Evolutionary conservation across 192 early-diverging fungal species (phyloP), one percentile per base, ranked within the genome.

Genomic region (Umbelopsis vinacea): DNA sequence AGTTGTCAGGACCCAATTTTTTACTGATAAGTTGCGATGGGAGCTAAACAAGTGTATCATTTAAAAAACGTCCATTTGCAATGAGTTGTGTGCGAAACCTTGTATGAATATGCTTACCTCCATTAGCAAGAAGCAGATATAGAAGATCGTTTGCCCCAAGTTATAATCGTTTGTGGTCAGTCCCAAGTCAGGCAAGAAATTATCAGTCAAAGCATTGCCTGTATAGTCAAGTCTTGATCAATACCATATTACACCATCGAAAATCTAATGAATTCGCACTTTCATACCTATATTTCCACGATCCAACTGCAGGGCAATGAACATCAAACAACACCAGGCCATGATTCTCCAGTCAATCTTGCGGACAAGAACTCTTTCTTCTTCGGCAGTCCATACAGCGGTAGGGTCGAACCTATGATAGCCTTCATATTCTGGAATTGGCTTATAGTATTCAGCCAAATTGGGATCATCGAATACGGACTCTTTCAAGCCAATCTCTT

Each of bases 221-320:
- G 35, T 11, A 14, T 22, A 74, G 76, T 71, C 38, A 76, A 79
- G 24, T 7, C 29, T 4, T 47, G 74, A 73, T 69, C 22, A 29
- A 17, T 10, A 2, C n/a, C 29, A 29, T 4, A 5, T 3, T 60
- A 70, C 3, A 19, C n/a, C n/a, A 15, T 12, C 15, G 2, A 57
- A 22, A 22, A 22, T 10, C 15, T 7, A 21, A 43, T 45, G 46
- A 40, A 68, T 14, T 4, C 4, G 11, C 11, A 5, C 26, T 63
- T 14, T 4, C 57, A 15, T 52, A 71, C 80, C 14, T 63, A 83
- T 83, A 69, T 77, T 79, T 22, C 84, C 84, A 37, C 85, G 79
- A 35, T 87, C 85, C 66, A 86, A 48, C 40, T 86, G 84, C 19
- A 84, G 69, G 66, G 80, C 76, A 66, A 86, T 81, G 71, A 86